Conservation (phyloP, 2,329 filamentous ascomycete genomes). For the Fragosphaeria purpurea region DNA sequence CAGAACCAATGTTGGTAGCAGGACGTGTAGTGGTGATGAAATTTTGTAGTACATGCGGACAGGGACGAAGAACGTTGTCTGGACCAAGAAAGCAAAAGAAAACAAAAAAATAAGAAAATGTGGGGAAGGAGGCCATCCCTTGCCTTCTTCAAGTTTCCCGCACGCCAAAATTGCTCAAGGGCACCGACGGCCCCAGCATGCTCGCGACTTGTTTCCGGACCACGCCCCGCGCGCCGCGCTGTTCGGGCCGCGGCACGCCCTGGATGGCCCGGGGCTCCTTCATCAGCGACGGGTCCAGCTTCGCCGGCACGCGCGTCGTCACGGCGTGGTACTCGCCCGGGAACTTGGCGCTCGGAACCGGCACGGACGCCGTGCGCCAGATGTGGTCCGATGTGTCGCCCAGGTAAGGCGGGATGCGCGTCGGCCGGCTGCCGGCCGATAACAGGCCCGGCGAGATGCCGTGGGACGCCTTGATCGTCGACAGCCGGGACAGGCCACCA, state of each 20-base stretch:
- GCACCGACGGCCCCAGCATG: conserved; percentile 18
- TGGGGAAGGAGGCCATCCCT: no score
- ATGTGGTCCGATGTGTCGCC: conserved; percentile 67
- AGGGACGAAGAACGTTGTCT: no score
- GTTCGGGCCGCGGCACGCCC: conserved; percentile 61
- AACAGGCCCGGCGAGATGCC: conserved; percentile 34
- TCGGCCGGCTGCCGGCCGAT: conserved; percentile 17
- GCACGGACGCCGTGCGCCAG: conserved; percentile 59
- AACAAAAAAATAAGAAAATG: no score
- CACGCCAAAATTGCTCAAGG: no score
- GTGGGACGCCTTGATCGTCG: conserved; percentile 48
- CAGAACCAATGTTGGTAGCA: no score
- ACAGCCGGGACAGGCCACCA: conserved; percentile 41
- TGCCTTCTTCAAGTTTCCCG: no score
- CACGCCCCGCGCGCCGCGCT: conserved; percentile 38
- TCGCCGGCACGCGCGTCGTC: conserved; percentile 62
- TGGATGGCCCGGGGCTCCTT: conserved; percentile 85
- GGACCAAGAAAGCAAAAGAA: no score
- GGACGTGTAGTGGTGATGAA: no score
- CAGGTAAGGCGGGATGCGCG: conserved; percentile 50
- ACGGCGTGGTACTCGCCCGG: conserved; percentile 52
- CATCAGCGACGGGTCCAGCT: conserved; percentile 79
- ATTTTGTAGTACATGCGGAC: no score
- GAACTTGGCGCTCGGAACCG: conserved; percentile 51
- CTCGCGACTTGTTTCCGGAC: conserved; percentile 44